phyloP scores from a whole-genome alignment of 202 grass and related monocot genomes.

The Zoysia matrella region DNA sequence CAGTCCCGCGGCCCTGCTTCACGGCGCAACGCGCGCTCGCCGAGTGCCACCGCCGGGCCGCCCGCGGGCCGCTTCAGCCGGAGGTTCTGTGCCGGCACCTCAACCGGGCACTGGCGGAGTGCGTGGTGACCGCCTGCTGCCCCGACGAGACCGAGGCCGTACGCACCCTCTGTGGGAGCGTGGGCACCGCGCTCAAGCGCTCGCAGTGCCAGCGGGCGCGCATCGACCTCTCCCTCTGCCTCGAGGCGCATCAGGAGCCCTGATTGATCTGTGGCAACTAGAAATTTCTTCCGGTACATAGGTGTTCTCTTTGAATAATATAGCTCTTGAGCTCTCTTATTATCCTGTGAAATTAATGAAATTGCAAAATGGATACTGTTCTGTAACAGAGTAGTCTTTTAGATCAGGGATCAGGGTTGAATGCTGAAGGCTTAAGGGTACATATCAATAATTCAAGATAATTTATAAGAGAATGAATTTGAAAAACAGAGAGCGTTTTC shows the following conservation, averaged over 20 bases:
- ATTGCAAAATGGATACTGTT: background rate
- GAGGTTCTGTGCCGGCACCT: conserved; percentile 75
- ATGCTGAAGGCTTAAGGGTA: background rate
- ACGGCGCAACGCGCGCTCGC: conserved; percentile 55
- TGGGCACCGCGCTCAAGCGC: conserved; percentile 72
- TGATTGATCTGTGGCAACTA: background rate
- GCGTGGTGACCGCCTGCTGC: conserved; percentile 68
- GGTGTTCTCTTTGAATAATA: background rate
- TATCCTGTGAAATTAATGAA: background rate
- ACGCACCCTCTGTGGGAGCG: conserved; percentile 65
- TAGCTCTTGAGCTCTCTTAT: background rate
- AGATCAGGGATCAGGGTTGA: background rate
- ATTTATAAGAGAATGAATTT: background rate
- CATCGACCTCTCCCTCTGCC: conserved; percentile 69
- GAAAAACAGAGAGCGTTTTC: background rate
- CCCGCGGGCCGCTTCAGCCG: conserved; percentile 42
- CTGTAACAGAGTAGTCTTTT: background rate
- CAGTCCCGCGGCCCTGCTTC: conserved; percentile 46
- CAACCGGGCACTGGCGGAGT: conserved; percentile 80
- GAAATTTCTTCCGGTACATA: background rate
- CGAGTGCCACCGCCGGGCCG: conserved; percentile 70
- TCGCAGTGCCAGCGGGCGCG: conserved; percentile 76
- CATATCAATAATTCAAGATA: background rate
- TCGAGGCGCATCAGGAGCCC: conserved; percentile 68
- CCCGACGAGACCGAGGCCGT: conserved; percentile 71